phyloP scores from a whole-genome alignment of 2,329 filamentous ascomycete species.

The Diaporthe capsici region DNA sequence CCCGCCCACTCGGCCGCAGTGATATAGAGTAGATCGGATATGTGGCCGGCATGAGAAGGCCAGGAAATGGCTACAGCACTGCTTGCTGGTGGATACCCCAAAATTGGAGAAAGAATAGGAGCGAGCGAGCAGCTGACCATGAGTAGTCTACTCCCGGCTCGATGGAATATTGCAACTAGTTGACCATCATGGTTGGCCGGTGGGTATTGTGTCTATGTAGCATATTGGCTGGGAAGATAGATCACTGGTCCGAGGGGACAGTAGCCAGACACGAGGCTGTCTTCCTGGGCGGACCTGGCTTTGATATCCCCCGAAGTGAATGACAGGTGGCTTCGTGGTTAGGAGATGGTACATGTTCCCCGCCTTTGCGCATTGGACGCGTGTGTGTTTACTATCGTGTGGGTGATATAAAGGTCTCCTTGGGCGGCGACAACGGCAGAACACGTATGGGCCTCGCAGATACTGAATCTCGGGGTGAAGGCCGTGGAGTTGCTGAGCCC shows the following conservation, averaged over 20 bases:
- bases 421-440: background rate
- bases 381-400: background rate
- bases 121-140: background rate
- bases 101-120: background rate
- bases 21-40: constrained; percentile 20
- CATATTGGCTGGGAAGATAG: background rate
- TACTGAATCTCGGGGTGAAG: background rate
- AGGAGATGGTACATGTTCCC: background rate
- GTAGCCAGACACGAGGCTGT: background rate
- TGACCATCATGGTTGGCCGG: background rate
- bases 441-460: background rate
- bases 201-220: background rate
- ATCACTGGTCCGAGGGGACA: background rate
- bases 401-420: background rate
- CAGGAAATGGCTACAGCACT: background rate
- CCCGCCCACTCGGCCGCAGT: background rate
- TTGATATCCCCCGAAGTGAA: background rate
- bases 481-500: background rate
- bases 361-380: background rate
- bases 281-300: background rate
- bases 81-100: background rate
- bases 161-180: background rate
- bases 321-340: background rate
- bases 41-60: background rate
- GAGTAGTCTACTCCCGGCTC: background rate